Evolutionary conservation across 768 basidiomycete species (phyloP), one percentile per base, ranked within the genome.

Genomic region (Pleurotus pulmonarius): DNA sequence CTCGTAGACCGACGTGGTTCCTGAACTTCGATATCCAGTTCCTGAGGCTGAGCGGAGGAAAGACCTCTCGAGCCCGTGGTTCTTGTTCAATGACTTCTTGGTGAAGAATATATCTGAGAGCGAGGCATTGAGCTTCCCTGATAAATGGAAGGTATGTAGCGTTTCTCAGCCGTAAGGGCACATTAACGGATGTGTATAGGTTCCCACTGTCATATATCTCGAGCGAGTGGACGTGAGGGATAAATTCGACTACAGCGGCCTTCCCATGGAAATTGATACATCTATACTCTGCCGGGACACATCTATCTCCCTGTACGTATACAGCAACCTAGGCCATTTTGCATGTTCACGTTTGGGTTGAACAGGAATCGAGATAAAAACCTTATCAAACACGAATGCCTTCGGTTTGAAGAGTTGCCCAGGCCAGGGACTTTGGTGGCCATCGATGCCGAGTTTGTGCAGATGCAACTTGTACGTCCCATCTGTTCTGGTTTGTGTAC

Each of bases 361-460:
- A 48, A 46, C 29, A 94, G 94, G 59, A 87, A 92, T 64, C 88
- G 94, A 5, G 88, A 95, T 63, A 75, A 75, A 12, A 77, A 63
- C 41, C 69, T 82, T 58, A 84, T 95, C 64, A 91, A 88, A 66
- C 97, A 98, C 61, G 83, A 90, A 61, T 79, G 81, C 26, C 73
- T 98, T 25, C 71, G 74, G 12, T 73, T 74, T 16, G 82, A 86
- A 13, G 97, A 99, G 69, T 70, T 97, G 6, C 95, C 96, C 0
- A 81, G 73, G 56, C 86, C 88, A 4, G 97, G 94, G 11, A 95
- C 89, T 4, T 73, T 96, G 41, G 87, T 99, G 38, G 87, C 96
- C 3, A 98, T 99, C 59, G 97, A 99, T 64, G 95, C 96, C 1
- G 96, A 99, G 65, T 99, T 99, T 66, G 96, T 99, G 20, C 90